phyloP scores from a whole-genome alignment of 805 yeast species.

The Wickerhamomyces bisporus region DNA sequence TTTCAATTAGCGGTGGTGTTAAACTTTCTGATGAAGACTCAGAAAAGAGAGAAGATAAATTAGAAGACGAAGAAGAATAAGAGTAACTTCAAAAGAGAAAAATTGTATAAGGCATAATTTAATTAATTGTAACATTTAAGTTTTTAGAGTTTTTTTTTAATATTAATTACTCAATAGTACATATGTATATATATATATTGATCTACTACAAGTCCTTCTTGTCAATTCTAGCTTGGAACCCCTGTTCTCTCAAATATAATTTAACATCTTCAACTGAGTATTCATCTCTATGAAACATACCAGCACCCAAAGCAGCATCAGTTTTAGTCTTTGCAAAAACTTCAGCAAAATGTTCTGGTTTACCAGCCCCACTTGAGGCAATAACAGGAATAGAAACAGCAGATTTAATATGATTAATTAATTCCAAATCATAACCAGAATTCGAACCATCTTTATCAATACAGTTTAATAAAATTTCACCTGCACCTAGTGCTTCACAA shows the following conservation, averaged over 20 bases:
- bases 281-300: constrained; percentile 95
- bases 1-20: constrained; percentile 81
- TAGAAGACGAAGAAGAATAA: constrained; percentile 50
- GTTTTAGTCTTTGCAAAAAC: constrained; percentile 78
- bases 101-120: not conserved
- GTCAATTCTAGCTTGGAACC: constrained; percentile 73
- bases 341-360: constrained; percentile 83
- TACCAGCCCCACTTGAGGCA: constrained; percentile 97
- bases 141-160: too few relatives aligned
- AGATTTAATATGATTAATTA: constrained; percentile 69
- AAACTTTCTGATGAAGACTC: constrained; percentile 34
- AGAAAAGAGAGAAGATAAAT: constrained; percentile 41
- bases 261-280: constrained; percentile 85
- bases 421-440: constrained; percentile 87
- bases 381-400: constrained; percentile 88
- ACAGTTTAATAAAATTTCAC: constrained; percentile 88
- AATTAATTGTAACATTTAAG: not conserved
- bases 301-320: constrained; percentile 98
- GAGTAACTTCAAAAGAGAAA: constrained; percentile 5
- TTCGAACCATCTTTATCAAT: constrained; percentile 97
- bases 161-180: too few relatives aligned
- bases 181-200: too few relatives aligned
- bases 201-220: constrained; percentile 6
- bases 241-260: constrained; percentile 49
- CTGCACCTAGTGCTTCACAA: constrained; percentile 92